Percentiles rank a stretch among this genome's conserved stretches.
Evolutionary conservation across 2,329 filamentous ascomycete species (phyloP).

Genomic region (Clonostachys solani): DNA sequence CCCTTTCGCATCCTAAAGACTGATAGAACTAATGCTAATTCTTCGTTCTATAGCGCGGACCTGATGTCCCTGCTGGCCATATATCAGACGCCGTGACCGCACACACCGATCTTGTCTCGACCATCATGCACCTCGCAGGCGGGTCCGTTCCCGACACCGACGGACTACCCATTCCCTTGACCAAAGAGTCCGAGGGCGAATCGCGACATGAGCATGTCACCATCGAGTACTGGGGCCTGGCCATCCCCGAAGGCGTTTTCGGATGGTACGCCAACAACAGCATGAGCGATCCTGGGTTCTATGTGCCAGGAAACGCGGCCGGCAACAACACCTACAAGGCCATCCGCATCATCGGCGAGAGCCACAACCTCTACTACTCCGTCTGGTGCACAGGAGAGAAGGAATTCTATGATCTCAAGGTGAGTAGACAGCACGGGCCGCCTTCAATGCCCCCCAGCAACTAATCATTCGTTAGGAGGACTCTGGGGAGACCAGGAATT

Average conservation of each 20-base stretch:
- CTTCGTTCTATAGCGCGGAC: conserved; percentile 32
- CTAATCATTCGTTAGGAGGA: neutral
- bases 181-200: neutral
- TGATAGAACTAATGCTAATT: too few species aligned
- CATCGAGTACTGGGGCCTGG: conserved; percentile 44
- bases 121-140: conserved; percentile 34
- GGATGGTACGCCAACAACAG: neutral
- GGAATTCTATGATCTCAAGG: conserved; percentile 56
- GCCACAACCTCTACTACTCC: conserved; percentile 56
- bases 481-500: neutral
- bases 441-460: neutral
- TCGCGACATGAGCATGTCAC: conserved; percentile 39
- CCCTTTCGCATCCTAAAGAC: conserved; percentile 10
- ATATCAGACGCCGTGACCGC: conserved; percentile 33
- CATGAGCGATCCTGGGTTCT: neutral
- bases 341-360: conserved; percentile 38
- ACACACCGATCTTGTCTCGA: conserved; percentile 50
- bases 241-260: conserved; percentile 4
- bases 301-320: too few species aligned
- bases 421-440: neutral
- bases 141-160: conserved; percentile 31
- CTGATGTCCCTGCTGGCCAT: conserved; percentile 31
- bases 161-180: conserved; percentile 36
- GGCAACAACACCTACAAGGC: conserved; percentile 28
- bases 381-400: conserved; percentile 63